Evolutionary conservation across 1,284 basidiomycete species (phyloP), one percentile per base, ranked within the genome.

Genomic region (Malassezia brasiliensis): DNA sequence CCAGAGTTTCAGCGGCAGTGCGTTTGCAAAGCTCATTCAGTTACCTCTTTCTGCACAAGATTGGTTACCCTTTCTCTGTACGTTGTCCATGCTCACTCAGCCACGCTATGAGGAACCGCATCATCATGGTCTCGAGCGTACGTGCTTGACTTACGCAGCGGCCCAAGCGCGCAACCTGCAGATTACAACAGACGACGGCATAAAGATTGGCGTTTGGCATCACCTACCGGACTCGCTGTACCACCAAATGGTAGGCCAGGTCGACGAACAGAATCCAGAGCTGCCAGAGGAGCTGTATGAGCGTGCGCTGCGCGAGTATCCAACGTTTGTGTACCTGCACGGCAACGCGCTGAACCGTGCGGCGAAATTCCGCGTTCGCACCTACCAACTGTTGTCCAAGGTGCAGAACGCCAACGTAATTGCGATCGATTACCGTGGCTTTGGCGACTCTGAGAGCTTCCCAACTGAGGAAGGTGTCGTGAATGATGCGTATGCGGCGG

Each of bases 351-450:
- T 80, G 4, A 87, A 85, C 0, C 83, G 89, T 14, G 85, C 86
- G 0, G 79, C 82, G 6, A 66, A 77, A 0, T 80, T 79, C 48
- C 84, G 88, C 9, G 77, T 87, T 10, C 79, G 78, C 4, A 79
- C 83, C 39, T 86, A 87, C 70, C 75, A 79, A 10, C 76, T 79
- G 0, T 82, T 85, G 61, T 79, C 85, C 0, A 79, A 82, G 1
- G 79, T 84, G 1, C 77, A 88, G 0, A 77, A 79, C 19, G 81
- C 80, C 15, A 94, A 93, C 69, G 84, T 94, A 1, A 76, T 94
- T 19, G 84, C 83, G 0, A 82, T 88, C 41, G 90, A 94, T 75
- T 93, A 93, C 71, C 83, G 89, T n/a, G 91, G 91, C 0, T 96
- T 87, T 66, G 91, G 79, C 0, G 90, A 96, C 70, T 90, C 88